phyloP scores from a whole-genome alignment of 306 rosid genomes.

The Potentilla sterilis region DNA sequence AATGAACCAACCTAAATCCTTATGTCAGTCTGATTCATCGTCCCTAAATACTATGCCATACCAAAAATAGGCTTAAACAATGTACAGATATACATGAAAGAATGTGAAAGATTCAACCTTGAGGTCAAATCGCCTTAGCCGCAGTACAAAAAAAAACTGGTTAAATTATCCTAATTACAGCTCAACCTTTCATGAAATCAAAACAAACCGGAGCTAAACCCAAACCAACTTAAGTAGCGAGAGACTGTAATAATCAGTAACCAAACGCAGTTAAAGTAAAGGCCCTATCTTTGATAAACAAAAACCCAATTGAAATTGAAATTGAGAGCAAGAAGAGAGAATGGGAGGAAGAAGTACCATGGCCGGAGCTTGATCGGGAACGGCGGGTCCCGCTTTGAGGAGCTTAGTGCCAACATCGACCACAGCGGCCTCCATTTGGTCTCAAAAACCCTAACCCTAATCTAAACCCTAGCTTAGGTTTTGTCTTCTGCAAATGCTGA shows the following conservation, averaged over 20 bases:
- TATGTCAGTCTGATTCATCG: not conserved
- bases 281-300: not conserved
- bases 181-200: not conserved
- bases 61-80: not conserved
- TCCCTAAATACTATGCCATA: not conserved
- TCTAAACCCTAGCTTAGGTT: not conserved
- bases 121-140: not conserved
- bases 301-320: not conserved
- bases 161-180: not conserved
- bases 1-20: not conserved
- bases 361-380: slow-evolving; percentile 92
- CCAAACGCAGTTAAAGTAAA: not conserved
- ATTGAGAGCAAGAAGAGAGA: not conserved
- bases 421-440: slow-evolving; percentile 78
- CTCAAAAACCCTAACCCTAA: slow-evolving; percentile 43
- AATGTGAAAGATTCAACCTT: not conserved
- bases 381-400: slow-evolving; percentile 92
- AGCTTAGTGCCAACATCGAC: slow-evolving; percentile 83
- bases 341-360: slow-evolving; percentile 40
- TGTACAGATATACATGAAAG: not conserved
- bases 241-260: not conserved
- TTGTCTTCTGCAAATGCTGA: not conserved
- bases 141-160: not conserved
- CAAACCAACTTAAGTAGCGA: not conserved
- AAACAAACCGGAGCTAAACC: not conserved